These are phyloP conservation scores for Penicillium paradoxum DNA, from an alignment of 495 filamentous ascomycete species.

Conservation along the genomic window DNA sequence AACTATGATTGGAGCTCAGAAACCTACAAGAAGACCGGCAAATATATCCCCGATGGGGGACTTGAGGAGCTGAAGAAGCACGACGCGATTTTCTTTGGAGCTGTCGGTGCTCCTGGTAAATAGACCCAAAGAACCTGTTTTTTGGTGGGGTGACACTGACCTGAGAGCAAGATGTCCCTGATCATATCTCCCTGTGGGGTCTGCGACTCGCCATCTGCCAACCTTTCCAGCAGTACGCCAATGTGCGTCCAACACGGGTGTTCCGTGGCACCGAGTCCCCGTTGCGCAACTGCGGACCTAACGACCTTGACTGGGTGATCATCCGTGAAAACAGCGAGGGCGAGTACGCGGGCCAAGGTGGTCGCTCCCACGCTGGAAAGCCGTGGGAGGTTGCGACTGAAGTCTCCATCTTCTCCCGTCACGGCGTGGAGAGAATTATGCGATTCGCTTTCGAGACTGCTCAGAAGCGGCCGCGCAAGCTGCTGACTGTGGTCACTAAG, in stretches of 20 bases:
- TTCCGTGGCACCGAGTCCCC: constrained; percentile 48
- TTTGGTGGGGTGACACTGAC: constrained; percentile 1
- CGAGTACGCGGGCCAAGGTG: constrained; percentile 55
- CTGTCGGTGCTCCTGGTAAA: constrained; percentile 51
- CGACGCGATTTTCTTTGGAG: constrained; percentile 54
- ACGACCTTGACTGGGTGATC: constrained; percentile 52
- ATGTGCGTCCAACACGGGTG: constrained; percentile 49
- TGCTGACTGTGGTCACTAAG: constrained; percentile 55
- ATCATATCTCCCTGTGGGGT: constrained; percentile 54
- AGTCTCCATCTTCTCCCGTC: constrained; percentile 49
- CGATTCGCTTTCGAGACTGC: constrained; percentile 53
- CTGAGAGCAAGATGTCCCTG: constrained; percentile 44
- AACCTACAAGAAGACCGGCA: constrained; percentile 48
- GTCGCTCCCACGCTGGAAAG: constrained; percentile 44
- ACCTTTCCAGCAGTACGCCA: constrained; percentile 52
- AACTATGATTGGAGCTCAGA: constrained; percentile 50
- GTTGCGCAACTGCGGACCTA: constrained; percentile 37
- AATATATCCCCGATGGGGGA: constrained; percentile 51
- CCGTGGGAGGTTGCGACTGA: constrained; percentile 53
- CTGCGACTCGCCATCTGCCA: constrained; percentile 52
- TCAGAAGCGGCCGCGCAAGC: constrained; percentile 40
- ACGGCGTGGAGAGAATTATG: constrained; percentile 52
- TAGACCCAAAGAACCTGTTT: not conserved
- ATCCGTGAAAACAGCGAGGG: constrained; percentile 56
- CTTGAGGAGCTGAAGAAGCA: constrained; percentile 47